phyloP scores from a whole-genome alignment of 2,329 filamentous ascomycete species.

The Rhytidhysteron rufulum region DNA sequence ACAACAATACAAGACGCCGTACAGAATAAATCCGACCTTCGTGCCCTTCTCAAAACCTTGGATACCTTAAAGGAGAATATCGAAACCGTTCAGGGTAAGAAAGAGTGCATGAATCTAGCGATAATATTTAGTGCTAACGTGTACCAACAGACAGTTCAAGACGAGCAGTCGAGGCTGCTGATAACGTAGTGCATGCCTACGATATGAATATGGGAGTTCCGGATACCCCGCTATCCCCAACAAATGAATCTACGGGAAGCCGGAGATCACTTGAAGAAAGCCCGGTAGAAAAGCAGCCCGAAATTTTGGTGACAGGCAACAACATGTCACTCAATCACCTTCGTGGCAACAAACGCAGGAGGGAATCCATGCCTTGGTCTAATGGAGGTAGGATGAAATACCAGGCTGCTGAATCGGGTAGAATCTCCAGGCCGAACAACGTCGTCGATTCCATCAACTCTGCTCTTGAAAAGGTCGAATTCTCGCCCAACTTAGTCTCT shows the following conservation, averaged over 20 bases:
- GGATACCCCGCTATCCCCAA: slow-evolving; percentile 53
- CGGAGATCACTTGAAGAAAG: neutral
- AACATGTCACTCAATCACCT: slow-evolving; percentile 36
- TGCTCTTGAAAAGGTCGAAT: neutral
- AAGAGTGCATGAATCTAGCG: slow-evolving; percentile 1
- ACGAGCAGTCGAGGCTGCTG: slow-evolving; percentile 67
- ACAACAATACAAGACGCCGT: slow-evolving; percentile 66
- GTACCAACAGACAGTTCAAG: slow-evolving; percentile 60
- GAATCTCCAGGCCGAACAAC: slow-evolving; percentile 16
- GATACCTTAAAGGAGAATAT: slow-evolving; percentile 64
- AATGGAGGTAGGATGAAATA: slow-evolving; percentile 11
- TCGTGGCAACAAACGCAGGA: slow-evolving; percentile 42
- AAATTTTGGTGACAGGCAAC: slow-evolving; percentile 42
- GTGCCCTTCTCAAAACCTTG: slow-evolving; percentile 52
- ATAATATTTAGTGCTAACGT: slow-evolving; percentile 7
- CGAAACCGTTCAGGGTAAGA: slow-evolving; percentile 63
- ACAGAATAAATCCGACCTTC: slow-evolving; percentile 48
- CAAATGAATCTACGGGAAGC: slow-evolving; percentile 21
- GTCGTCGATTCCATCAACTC: neutral
- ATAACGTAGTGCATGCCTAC: slow-evolving; percentile 72
- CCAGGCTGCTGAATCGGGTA: slow-evolving; percentile 19
- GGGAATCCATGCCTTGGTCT: slow-evolving; percentile 35
- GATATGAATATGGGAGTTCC: slow-evolving; percentile 72
- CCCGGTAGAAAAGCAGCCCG: slow-evolving; percentile 34
- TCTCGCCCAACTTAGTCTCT: neutral